phyloP scores from a whole-genome alignment of 495 filamentous ascomycete species.

The Cenococcum geophilum region DNA sequence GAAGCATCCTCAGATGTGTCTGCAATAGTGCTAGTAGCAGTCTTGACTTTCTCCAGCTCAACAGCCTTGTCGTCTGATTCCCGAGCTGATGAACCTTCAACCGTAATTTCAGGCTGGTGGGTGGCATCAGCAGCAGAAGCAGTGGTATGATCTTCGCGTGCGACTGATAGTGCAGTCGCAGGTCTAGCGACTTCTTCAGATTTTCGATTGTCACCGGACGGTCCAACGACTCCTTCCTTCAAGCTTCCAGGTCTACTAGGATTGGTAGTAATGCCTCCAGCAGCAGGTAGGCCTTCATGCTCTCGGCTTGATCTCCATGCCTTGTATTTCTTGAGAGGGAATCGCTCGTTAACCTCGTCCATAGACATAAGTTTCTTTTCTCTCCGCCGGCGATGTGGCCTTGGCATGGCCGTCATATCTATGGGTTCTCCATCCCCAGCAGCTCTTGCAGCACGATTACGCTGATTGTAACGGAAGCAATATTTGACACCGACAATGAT shows the following conservation, averaged over 20 bases:
- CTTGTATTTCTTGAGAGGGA: conserved; percentile 94
- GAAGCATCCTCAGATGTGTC: neutral
- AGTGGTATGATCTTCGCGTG: conserved; percentile 28
- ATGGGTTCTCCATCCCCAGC: conserved; percentile 83
- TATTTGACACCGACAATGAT: conserved; percentile 99
- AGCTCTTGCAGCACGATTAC: conserved; percentile 71
- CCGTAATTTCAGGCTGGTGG: conserved; percentile 7
- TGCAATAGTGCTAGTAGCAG: conserved; percentile 15
- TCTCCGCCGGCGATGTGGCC: conserved; percentile 70
- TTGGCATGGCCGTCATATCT: conserved; percentile 71
- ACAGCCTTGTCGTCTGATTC: conserved; percentile 13
- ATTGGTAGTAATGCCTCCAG: conserved; percentile 71
- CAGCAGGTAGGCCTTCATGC: conserved; percentile 71
- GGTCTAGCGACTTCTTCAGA: conserved; percentile 31
- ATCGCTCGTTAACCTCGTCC: conserved; percentile 97
- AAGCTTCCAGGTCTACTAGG: conserved; percentile 66
- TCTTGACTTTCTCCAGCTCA: conserved; percentile 18
- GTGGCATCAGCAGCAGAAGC: conserved; percentile 15
- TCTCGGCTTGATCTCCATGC: conserved; percentile 81
- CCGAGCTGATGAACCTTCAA: neutral
- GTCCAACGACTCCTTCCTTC: conserved; percentile 49
- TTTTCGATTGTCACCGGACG: conserved; percentile 36
- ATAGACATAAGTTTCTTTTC: conserved; percentile 99
- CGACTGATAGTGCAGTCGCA: conserved; percentile 28
- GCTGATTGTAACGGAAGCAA: conserved; percentile 95